phyloP scores from a whole-genome alignment of 2,329 filamentous ascomycete genomes.

The Boeremia lycopersici region DNA sequence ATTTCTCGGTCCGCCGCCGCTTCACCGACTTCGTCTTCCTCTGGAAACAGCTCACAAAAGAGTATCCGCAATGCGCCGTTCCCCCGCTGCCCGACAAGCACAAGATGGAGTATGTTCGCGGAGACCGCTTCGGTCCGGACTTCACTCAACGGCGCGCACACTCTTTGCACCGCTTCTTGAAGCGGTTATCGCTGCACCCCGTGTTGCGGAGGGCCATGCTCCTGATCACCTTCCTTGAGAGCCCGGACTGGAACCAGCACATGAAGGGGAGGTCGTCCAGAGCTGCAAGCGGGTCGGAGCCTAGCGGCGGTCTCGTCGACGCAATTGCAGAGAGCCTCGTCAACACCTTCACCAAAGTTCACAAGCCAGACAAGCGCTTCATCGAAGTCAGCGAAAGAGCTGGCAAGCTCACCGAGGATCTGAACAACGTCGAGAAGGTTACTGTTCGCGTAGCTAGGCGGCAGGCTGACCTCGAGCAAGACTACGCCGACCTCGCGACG shows the following conservation, averaged over 20 bases:
- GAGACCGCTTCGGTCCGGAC: constrained; percentile 91
- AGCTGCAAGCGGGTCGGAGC: constrained; percentile 54
- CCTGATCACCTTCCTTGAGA: constrained; percentile 89
- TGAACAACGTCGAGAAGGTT: constrained; percentile 94
- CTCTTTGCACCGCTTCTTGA: constrained; percentile 89
- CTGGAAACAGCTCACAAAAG: constrained; percentile 84
- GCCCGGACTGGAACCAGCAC: constrained; percentile 92
- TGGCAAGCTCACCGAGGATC: constrained; percentile 89
- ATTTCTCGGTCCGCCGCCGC: constrained; percentile 80
- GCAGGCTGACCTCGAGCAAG: constrained; percentile 83
- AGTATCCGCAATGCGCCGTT: constrained; percentile 90
- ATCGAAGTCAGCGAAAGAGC: constrained; percentile 91
- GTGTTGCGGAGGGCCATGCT: constrained; percentile 82
- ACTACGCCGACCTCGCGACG: constrained; percentile 86
- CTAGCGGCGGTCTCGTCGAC: constrained; percentile 79
- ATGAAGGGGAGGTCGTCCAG: constrained; percentile 81
- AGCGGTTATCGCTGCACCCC: constrained; percentile 84
- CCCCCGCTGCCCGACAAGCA: constrained; percentile 97
- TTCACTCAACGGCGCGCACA: constrained; percentile 88
- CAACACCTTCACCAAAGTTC: constrained; percentile 95
- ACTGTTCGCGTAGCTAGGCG: constrained; percentile 86
- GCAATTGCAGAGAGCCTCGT: constrained; percentile 95
- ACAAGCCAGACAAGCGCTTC: constrained; percentile 93
- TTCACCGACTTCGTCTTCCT: constrained; percentile 99
- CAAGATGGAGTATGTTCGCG: constrained; percentile 97